A percentile compares a stretch with the other conserved stretches of the same genome.
phyloP scores from a whole-genome alignment of 805 yeast genomes.

The Tetrapisispora arboricola region DNA sequence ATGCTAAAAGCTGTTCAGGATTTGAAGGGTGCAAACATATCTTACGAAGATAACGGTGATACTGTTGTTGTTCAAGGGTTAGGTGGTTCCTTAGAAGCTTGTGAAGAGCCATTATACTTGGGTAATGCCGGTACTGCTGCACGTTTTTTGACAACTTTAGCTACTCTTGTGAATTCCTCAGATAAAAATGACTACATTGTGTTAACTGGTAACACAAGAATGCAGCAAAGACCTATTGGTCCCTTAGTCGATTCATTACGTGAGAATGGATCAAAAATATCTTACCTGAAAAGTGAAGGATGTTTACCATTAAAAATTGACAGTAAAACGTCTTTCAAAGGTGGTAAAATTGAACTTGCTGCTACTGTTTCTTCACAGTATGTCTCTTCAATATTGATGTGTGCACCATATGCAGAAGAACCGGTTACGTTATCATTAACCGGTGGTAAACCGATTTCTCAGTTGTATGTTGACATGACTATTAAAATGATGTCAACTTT shows the following conservation, averaged over 20 bases:
- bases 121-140: constrained; percentile 99
- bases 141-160: constrained; percentile 85
- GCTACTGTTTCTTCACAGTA: constrained; percentile 97
- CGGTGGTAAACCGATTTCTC: constrained; percentile 96
- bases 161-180: constrained; percentile 60
- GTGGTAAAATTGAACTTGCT: constrained; percentile 87
- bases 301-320: constrained; percentile 70
- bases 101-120: constrained; percentile 60
- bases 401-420: constrained; percentile 88
- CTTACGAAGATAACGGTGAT: constrained; percentile 83
- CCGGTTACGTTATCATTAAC: constrained; percentile 83
- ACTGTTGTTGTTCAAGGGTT: constrained; percentile 78
- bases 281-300: constrained; percentile 65
- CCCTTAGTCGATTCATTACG: constrained; percentile 88
- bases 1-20: constrained; percentile 82
- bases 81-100: constrained; percentile 59
- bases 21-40: constrained; percentile 70
- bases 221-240: constrained; percentile 96
- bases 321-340: constrained; percentile 64
- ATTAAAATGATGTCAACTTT: constrained; percentile 88
- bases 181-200: constrained; percentile 37
- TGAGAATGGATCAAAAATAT: constrained; percentile 65
- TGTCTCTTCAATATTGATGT: constrained; percentile 91
- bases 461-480: constrained; percentile 94
- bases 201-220: constrained; percentile 88